A percentile compares a stretch with the other conserved stretches of the same genome.
Evolutionary conservation across 2,329 filamentous ascomycete genomes (phyloP).

Genomic region (Teratosphaeria viscida): DNA sequence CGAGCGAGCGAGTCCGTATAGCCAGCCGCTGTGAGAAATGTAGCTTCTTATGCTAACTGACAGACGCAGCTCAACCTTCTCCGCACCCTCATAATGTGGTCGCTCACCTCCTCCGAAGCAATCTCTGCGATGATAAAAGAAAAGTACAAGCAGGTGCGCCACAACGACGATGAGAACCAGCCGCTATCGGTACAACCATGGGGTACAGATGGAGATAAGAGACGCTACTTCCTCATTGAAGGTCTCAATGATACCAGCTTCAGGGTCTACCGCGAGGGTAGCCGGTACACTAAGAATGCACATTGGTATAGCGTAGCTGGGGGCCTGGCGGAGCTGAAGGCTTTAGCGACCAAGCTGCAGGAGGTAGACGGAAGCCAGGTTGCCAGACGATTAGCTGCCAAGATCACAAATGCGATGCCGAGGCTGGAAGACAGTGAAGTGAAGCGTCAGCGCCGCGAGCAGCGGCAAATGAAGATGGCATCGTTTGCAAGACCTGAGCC

Average conservation of each 20-base stretch:
- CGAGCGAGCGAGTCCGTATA: constrained; percentile 62
- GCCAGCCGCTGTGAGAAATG: not conserved
- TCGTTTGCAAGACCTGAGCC: constrained; percentile 79
- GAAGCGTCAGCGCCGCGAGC: constrained; percentile 91
- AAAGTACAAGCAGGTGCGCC: constrained; percentile 77
- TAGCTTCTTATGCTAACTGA: not conserved
- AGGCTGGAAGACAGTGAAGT: constrained; percentile 91
- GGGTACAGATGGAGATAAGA: constrained; percentile 81
- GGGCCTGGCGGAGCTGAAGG: constrained; percentile 73
- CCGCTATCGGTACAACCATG: constrained; percentile 82
- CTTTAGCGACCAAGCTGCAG: constrained; percentile 64
- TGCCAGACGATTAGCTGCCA: constrained; percentile 65
- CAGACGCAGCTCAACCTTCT: constrained; percentile 63
- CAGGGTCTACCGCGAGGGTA: constrained; percentile 86
- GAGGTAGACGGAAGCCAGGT: constrained; percentile 69
- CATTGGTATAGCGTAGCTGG: constrained; percentile 93
- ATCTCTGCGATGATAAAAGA: constrained; percentile 74
- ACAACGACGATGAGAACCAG: constrained; percentile 70
- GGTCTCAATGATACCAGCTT: constrained; percentile 91
- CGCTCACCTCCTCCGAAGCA: constrained; percentile 75
- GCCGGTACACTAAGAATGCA: constrained; percentile 57
- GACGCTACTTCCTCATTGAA: constrained; percentile 88
- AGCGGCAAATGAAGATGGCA: constrained; percentile 74
- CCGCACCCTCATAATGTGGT: constrained; percentile 76
- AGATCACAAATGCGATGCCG: constrained; percentile 69